Evolutionary conservation across 495 filamentous ascomycete genomes (phyloP).

Genomic region (Lineolata rhizophorae): DNA sequence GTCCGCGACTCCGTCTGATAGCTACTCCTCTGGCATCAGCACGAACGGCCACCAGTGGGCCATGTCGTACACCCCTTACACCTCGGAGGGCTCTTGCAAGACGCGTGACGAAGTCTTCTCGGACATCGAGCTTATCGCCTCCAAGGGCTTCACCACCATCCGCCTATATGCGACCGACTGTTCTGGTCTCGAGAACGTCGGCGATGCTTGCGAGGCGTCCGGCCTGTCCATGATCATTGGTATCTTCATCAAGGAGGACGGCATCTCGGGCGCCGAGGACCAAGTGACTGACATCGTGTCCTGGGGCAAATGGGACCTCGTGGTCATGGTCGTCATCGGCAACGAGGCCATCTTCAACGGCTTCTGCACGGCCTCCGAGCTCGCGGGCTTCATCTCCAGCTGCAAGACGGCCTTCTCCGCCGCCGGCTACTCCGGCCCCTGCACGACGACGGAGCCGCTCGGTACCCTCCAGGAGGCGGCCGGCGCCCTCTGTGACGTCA

Average conservation of each 20-base stretch:
- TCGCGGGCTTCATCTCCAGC: constrained; percentile 44
- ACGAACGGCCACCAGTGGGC: constrained; percentile 45
- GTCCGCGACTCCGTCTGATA: constrained; percentile 4
- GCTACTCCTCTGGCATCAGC: constrained; percentile 12
- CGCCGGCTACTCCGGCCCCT: constrained; percentile 49
- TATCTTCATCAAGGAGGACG: constrained; percentile 51
- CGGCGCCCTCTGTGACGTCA: constrained; percentile 36
- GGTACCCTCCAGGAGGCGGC: constrained; percentile 38
- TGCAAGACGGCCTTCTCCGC: constrained; percentile 18
- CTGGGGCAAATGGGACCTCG: constrained; percentile 55
- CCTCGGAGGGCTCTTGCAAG: constrained; percentile 41
- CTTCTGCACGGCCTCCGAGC: constrained; percentile 33
- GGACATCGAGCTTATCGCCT: constrained; percentile 48
- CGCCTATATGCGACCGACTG: constrained; percentile 92
- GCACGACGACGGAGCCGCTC: constrained; percentile 76
- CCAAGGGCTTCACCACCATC: constrained; percentile 55
- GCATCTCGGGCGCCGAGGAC: constrained; percentile 29
- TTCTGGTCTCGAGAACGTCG: constrained; percentile 51
- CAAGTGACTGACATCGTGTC: constrained; percentile 50
- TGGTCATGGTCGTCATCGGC: constrained; percentile 64
- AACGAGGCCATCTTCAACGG: constrained; percentile 72
- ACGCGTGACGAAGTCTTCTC: constrained; percentile 27
- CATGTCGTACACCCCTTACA: constrained; percentile 86
- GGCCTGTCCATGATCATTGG: constrained; percentile 65
- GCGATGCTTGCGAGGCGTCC: constrained; percentile 33